Base-by-base conservation (phyloP, 768 basidiomycete genomes). In the Mycena haematopus region DNA sequence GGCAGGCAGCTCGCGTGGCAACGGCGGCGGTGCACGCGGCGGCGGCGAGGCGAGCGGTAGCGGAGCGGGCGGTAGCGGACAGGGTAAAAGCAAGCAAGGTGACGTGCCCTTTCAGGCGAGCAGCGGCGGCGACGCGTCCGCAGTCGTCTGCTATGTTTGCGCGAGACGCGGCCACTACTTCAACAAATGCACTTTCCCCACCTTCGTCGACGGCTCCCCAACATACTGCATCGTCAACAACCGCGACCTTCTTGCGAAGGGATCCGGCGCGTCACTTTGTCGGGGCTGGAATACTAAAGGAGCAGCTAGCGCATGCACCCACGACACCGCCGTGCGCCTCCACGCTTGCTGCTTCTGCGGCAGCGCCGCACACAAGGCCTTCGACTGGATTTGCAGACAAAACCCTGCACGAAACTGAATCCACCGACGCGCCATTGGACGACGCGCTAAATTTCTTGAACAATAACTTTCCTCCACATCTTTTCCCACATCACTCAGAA, bases 91-190 rank as follows among this genome's bases (percentile, higher is more conserved):
- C 21, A n/a, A n/a, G n/a, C n/a, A n/a, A n/a, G 10, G 52, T 13
- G 33, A 52, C 35, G 29, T 47, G 33, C 58, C 63, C 56, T 61
- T 62, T 62, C 61, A 67, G 10, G 21, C 42, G 40, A 44, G 57
- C 60, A 42, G 58, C 36, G 49, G 60, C 14, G 50, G 58, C 22
- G 55, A 31, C 45, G 57, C 62, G 19, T 36, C 47, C 6, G 19
- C 50, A 44, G 6, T 31, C 55, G 56, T 67, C n/a, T 67, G 66
- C 66, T 40, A 60, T 27, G 21, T 60, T 38, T 67, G 65, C 40
- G 62, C 58, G 0, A n/a, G 24, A 9, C 52, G 60, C 7, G 65
- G 65, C 8, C 65, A 67, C 35, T 13, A 11, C 27, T 63, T 25
- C 15, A 45, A 33, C 24, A 5, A 47, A 2, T 64, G 66, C 15